Conservation (phyloP, 306 rosid genomes). For the Comarum palustre region DNA sequence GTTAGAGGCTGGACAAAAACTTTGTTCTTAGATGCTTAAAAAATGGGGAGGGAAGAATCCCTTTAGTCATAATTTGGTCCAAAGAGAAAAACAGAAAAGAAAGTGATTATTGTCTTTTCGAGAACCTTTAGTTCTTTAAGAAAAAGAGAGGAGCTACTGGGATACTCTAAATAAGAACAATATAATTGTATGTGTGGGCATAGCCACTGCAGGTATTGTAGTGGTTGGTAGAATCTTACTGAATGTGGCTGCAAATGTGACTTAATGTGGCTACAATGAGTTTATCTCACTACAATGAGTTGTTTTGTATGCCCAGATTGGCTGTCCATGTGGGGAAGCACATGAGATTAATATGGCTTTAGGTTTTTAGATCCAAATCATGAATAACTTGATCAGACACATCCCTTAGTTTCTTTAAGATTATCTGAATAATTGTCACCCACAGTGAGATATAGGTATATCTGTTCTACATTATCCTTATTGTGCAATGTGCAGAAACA, state of each 20-base stretch:
- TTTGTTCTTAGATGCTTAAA: neutral
- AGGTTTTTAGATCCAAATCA: constrained; percentile 33
- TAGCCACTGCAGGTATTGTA: constrained; percentile 20
- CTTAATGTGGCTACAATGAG: too few relatives aligned
- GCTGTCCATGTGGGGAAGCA: constrained; percentile 52
- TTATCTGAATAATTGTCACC: neutral
- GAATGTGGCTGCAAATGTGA: constrained; percentile 16
- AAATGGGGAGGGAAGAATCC: neutral
- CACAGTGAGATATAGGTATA: neutral
- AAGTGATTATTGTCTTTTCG: constrained; percentile 1
- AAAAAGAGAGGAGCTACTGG: constrained; percentile 1
- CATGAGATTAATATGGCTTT: constrained; percentile 27
- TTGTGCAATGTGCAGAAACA: neutral
- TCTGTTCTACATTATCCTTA: neutral
- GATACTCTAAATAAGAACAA: constrained; percentile 19
- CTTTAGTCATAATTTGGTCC: neutral
- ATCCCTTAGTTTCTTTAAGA: neutral
- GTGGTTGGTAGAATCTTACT: constrained; percentile 32
- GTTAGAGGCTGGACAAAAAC: constrained; percentile 1
- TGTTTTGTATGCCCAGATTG: constrained; percentile 32
- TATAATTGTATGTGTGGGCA: constrained; percentile 21
- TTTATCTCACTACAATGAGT: constrained; percentile 17
- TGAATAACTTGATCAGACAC: neutral
- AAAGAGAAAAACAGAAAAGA: neutral
- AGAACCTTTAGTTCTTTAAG: neutral